These are phyloP conservation scores for Pseudogymnoascus destructans DNA, from an alignment of 2,329 filamentous ascomycete genomes.

Conservation along the genomic window DNA sequence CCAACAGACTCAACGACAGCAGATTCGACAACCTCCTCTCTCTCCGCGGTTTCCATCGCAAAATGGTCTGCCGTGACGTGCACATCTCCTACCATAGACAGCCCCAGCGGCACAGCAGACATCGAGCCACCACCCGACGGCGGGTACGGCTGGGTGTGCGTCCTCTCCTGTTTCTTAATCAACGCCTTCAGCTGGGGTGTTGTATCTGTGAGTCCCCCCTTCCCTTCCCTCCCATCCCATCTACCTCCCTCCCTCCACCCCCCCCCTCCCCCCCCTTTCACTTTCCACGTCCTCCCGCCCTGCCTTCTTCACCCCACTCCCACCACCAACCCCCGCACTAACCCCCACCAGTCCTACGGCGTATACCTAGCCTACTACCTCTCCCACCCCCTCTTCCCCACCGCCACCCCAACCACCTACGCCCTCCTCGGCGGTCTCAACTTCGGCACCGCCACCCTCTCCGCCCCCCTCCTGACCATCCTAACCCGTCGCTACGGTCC, in stretches of 20 bases:
- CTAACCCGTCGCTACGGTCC: conserved; percentile 36
- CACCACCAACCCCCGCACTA: conserved; percentile 8
- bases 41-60: not conserved
- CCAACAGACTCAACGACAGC: not conserved
- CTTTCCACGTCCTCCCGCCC: too few relatives aligned
- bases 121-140: conserved; percentile 32
- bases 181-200: conserved; percentile 26
- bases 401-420: conserved; percentile 40
- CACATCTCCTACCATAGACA: not conserved
- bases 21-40: not conserved
- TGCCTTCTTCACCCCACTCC: too few relatives aligned
- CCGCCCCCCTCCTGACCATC: conserved; percentile 39
- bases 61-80: not conserved
- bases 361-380: conserved; percentile 47
- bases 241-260: not conserved
- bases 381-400: conserved; percentile 35
- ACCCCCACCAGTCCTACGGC: conserved; percentile 31
- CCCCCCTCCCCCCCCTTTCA: too few relatives aligned
- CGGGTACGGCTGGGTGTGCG: conserved; percentile 32
- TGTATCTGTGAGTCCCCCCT: conserved; percentile 25
- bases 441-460: conserved; percentile 35
- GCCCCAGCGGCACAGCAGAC: conserved; percentile 9
- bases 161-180: conserved; percentile 15
- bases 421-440: conserved; percentile 46
- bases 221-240: not conserved